Evolutionary conservation across 106 monocot genomes (phyloP), one percentile per base, ranked within the genome.

Genomic region (Triglochin maritima): DNA sequence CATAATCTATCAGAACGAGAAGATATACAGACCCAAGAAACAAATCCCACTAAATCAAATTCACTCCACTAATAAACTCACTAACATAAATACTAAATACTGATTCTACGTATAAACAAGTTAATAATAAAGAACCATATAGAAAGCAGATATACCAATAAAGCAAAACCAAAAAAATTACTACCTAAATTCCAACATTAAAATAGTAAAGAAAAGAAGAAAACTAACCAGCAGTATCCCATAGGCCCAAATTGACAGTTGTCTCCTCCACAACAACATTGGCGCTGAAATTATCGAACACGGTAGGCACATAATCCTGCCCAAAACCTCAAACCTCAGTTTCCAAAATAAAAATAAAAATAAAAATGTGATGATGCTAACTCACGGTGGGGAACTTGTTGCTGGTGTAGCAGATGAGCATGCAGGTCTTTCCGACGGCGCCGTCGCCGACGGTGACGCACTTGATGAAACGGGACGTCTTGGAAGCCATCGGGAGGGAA

Each of bases 361-460:
- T 29, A 29, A 29, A 29, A 29, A 29, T 29, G 29, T 29, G 6
- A n/a, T 3, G 55, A 55, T 9, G 55, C 55, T 10, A 0, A 6
- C 64, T 79, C 64, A 93, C 93, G 63, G 86, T 93, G 3, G 93
- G 93, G 84, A 93, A 93, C 65, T 88, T 93, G 88, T 93, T 93
- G 86, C 86, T 86, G 65, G 93, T 93, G 93, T 93, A 93, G 81
- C 86, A 88, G 66, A 93, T 93, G 78, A 93, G 93, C 93, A 93
- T 85, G 76, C 93, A 93, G 46, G 93, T 93, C 76, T 93, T 93
- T 6, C 93, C 93, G 6, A 93, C 93, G 12, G 93, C 93, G 55
- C 93, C 93, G 50, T 93, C 93, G 61, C 93, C 93, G 2, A 93
- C 88, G 1, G 88, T 93, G 44, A 93, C 93, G 50, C 93, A 93